Evolutionary conservation across 225 moss, liverwort and hornwort genomes (phyloP), one percentile per base, ranked within the genome.

Genomic region (Marchantia paleacea): DNA sequence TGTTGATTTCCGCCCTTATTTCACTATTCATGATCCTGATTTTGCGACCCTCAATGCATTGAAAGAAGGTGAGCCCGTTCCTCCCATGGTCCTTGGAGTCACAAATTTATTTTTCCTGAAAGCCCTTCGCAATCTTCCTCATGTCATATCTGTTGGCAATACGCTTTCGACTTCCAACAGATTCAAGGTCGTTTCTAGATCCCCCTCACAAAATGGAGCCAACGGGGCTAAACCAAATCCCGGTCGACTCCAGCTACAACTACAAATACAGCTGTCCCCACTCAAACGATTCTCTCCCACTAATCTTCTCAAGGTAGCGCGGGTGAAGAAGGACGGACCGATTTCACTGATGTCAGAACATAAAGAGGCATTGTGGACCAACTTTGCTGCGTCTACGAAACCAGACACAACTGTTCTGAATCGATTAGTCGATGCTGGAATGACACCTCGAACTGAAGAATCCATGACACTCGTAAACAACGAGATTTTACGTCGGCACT

Each of bases 11-110:
- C 93, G 97, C 69, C 97, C 97, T 66, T 97, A 95, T 81, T 97
- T 97, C 70, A 97, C 97, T 48, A 97, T 97, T 84, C 97, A 97
- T 84, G 97, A 97, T 82, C 97, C 97, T 65, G 97, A 97, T 84
- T 97, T 97, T 78, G 86, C 83, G 76, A 85, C 81, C 71, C 84
- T 97, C 29, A 95, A 92, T 89, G 87, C 92, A 49, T 82, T 93
- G 76, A 97, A 95, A 81, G 97, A 97, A 87, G 94, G 97, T 75
- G 97, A 97, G 52, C 86, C 86, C 72, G 89, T 89, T 54, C 95
- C 93, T 82, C 90, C 91, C 62, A 97, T 97, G 95, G 87, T 97
- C 51, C 78, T 97, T 81, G 97, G 97, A 85, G 97, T 97, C 14
- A 97, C 97, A 54, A 97, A 97, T 80, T 90, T 95, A 55, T 97